Evolutionary conservation across 208 protist genomes (phyloP).

Genomic region (Blastocrithidia nonstop): DNA sequence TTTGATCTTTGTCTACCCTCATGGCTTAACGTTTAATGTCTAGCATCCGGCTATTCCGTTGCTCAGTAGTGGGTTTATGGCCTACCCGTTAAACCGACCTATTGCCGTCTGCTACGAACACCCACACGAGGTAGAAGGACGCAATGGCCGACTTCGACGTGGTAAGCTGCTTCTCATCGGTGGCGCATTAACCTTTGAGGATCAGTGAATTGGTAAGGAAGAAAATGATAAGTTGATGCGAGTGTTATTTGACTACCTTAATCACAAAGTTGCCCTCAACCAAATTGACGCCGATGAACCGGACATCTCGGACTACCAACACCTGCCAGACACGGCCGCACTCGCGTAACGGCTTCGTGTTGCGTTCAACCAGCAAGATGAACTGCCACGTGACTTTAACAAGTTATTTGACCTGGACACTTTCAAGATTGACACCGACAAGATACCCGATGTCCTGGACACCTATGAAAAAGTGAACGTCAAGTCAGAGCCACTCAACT

Average conservation of each 20-base stretch:
- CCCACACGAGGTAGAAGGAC: constrained; percentile 47
- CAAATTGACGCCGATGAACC: constrained; percentile 90
- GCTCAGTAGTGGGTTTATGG: constrained; percentile 89
- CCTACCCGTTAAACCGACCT: constrained; percentile 91
- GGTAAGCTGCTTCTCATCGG: constrained; percentile 86
- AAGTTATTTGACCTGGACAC: constrained; percentile 85
- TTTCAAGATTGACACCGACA: constrained; percentile 90
- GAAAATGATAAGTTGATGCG: constrained; percentile 84
- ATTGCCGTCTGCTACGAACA: constrained; percentile 74
- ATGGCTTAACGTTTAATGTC: constrained; percentile 90
- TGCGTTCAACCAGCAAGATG: constrained; percentile 92
- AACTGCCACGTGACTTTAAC: constrained; percentile 90
- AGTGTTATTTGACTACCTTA: constrained; percentile 79
- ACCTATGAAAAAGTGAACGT: constrained; percentile 84
- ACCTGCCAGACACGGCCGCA: constrained; percentile 89
- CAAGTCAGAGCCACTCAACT: constrained; percentile 88
- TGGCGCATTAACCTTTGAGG: constrained; percentile 82
- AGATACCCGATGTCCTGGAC: constrained; percentile 87
- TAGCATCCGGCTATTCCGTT: constrained; percentile 87
- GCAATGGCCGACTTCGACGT: constrained; percentile 55
- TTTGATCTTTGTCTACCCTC: constrained; percentile 89
- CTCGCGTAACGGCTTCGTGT: constrained; percentile 85
- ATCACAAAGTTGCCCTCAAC: constrained; percentile 82
- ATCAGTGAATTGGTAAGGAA: constrained; percentile 88
- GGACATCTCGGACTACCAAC: constrained; percentile 90